These are phyloP conservation scores for Stipa capillata DNA, from an alignment of 176 grass and related monocot genomes.

Conservation along the genomic window DNA sequence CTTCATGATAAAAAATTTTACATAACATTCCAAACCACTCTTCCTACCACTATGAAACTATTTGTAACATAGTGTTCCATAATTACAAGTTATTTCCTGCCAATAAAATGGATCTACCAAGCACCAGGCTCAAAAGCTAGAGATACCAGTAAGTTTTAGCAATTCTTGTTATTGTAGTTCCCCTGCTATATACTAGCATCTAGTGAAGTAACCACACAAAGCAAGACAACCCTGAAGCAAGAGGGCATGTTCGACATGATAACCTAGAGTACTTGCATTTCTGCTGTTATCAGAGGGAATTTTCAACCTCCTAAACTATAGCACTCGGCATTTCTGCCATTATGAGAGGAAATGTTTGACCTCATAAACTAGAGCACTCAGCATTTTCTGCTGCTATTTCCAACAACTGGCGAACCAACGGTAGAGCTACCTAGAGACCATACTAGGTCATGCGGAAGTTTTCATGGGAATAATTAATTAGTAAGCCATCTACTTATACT, in stretches of 20 bases:
- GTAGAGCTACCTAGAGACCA: too few species aligned
- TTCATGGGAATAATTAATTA: too few species aligned
- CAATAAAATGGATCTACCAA: neutral
- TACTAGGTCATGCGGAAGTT: too few species aligned
- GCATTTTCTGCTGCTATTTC: neutral
- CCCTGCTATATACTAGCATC: neutral
- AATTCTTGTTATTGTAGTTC: neutral
- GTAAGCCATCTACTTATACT: too few species aligned
- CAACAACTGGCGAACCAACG: neutral
- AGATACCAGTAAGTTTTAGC: neutral
- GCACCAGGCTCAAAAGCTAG: neutral
- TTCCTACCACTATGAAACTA: neutral
- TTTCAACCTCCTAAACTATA: neutral
- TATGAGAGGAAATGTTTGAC: neutral
- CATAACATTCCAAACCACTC: neutral
- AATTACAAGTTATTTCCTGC: neutral
- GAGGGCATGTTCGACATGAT: too few species aligned
- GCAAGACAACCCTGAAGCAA: neutral
- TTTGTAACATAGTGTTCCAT: neutral
- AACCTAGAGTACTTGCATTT: too few species aligned
- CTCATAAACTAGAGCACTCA: neutral
- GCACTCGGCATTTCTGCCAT: neutral
- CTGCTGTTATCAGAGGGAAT: too few species aligned
- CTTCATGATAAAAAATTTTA: neutral
- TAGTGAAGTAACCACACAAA: neutral